phyloP scores from a whole-genome alignment of 2,329 filamentous ascomycete genomes.

The Ascochyta clinopodiicola region DNA sequence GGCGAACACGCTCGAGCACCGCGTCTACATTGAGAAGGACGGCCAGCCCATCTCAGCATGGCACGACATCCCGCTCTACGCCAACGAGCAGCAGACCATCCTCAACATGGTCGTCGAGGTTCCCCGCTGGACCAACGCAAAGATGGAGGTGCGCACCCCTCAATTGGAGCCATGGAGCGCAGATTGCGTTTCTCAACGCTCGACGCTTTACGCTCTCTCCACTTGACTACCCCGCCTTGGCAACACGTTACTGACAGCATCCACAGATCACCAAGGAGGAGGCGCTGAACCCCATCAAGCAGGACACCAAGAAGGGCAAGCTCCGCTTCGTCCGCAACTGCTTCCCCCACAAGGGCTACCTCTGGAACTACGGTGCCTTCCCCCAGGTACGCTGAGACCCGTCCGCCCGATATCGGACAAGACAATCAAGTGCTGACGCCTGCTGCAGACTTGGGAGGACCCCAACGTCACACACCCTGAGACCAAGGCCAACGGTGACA shows the following conservation, averaged over 20 bases:
- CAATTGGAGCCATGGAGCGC: slow-evolving; percentile 15
- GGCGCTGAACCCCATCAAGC: slow-evolving; percentile 98
- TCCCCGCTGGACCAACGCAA: slow-evolving; percentile 98
- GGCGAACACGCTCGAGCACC: slow-evolving; percentile 94
- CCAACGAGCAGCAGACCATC: slow-evolving; percentile 93
- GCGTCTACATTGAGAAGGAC: slow-evolving; percentile 98
- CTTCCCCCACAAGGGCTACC: slow-evolving; percentile 99
- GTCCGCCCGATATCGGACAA: slow-evolving; percentile 37
- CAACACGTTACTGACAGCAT: slow-evolving; percentile 26
- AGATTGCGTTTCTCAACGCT: not conserved
- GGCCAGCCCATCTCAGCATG: slow-evolving; percentile 92
- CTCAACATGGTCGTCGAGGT: slow-evolving; percentile 99
- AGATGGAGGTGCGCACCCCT: slow-evolving; percentile 82
- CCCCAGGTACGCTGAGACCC: slow-evolving; percentile 72
- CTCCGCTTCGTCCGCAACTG: slow-evolving; percentile 99
- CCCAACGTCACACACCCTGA: slow-evolving; percentile 94
- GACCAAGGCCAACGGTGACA: slow-evolving; percentile 99
- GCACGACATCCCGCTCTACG: slow-evolving; percentile 98
- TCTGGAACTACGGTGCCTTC: slow-evolving; percentile 99
- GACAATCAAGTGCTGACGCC: slow-evolving; percentile 32
- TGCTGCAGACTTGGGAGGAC: slow-evolving; percentile 92
- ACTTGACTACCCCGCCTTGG: slow-evolving; percentile 18
- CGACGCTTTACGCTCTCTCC: not conserved
- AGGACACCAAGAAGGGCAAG: slow-evolving; percentile 99
- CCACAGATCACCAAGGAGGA: slow-evolving; percentile 97